phyloP scores from a whole-genome alignment of 1,284 basidiomycete genomes.

The Trichosporon sp. region DNA sequence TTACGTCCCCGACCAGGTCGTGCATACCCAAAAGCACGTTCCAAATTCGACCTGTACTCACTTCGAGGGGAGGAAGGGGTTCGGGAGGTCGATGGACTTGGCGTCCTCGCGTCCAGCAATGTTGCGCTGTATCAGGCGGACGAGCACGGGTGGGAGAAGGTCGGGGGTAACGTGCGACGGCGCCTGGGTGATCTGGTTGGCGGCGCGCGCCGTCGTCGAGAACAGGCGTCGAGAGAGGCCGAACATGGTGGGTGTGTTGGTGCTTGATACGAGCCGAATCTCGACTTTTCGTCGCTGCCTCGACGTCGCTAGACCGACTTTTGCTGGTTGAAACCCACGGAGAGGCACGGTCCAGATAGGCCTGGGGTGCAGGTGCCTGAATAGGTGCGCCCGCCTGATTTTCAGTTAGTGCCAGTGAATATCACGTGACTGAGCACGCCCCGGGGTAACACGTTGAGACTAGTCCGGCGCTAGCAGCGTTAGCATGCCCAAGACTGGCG shows the following conservation, averaged over 20 bases:
- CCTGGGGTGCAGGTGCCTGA: neutral
- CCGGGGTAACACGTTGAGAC: too few relatives aligned
- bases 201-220: constrained; percentile 14
- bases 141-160: constrained; percentile 24
- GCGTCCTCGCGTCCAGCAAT: constrained; percentile 1
- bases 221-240: constrained; percentile 19
- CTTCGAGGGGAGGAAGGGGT: constrained; percentile 33
- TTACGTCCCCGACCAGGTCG: too few relatives aligned
- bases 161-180: constrained; percentile 16
- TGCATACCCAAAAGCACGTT: neutral
- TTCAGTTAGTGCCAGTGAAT: neutral
- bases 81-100: constrained; percentile 23
- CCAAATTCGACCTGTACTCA: neutral
- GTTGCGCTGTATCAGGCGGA: constrained; percentile 19
- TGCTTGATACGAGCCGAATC: neutral
- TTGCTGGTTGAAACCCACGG: neutral
- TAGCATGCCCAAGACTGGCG: too few relatives aligned
- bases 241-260: constrained; percentile 11
- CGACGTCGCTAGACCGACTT: neutral
- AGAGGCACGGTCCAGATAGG: neutral
- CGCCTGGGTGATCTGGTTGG: neutral
- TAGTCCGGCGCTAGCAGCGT: too few relatives aligned
- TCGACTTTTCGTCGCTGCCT: neutral
- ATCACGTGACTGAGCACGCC: neutral
- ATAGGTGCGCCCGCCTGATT: neutral